Conservation (phyloP, 306 rosid species). For the Prunus mume region DNA sequence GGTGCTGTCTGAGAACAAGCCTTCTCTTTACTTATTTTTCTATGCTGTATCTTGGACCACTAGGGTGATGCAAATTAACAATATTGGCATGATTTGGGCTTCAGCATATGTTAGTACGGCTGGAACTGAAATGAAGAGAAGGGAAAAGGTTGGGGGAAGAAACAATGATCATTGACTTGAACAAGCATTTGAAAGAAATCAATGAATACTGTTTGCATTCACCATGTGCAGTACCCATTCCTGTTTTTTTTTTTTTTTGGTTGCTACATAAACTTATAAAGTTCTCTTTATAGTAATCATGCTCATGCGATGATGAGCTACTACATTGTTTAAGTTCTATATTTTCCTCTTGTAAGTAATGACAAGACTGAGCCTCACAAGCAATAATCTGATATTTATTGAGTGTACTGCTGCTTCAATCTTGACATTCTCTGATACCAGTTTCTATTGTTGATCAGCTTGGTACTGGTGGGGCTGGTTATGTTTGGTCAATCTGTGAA, state of each 20-base stretch:
- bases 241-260: background rate
- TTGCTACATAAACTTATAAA: background rate
- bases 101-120: background rate
- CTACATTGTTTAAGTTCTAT: background rate
- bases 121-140: background rate
- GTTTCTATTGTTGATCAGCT: constrained; percentile 57
- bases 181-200: background rate
- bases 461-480: constrained; percentile 84
- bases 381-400: background rate
- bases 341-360: background rate
- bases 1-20: no score
- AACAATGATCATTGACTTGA: background rate
- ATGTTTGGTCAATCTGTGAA: constrained; percentile 86
- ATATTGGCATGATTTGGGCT: no score
- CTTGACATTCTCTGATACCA: constrained; percentile 18
- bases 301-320: background rate
- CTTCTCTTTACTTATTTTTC: no score
- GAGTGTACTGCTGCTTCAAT: background rate
- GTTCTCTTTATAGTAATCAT: background rate
- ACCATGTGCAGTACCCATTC: background rate
- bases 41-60: no score
- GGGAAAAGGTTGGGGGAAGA: background rate
- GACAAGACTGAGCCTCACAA: background rate
- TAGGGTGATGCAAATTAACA: no score
- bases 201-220: background rate